Conservation (phyloP, 192 early-diverging fungal species). For the Entrophospora sp. region DNA sequence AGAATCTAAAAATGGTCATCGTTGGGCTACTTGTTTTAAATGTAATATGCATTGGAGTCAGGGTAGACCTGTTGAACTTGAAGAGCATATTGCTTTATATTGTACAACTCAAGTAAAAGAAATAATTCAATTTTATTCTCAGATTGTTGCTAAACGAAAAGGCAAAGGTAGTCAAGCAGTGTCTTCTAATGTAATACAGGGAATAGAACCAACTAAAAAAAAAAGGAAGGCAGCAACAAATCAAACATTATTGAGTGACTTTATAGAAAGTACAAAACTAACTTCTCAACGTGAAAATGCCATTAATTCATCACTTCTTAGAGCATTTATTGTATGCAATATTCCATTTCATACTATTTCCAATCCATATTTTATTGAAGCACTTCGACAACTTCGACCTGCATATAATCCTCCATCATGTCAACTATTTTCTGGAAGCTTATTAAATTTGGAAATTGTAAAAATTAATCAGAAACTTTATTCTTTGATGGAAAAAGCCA, state of each 20-base stretch:
- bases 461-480: neutral
- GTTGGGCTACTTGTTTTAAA: too few relatives aligned
- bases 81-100: too few relatives aligned
- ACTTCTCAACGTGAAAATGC: neutral
- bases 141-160: too few relatives aligned
- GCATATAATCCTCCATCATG: neutral
- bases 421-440: neutral
- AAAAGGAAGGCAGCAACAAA: too few relatives aligned
- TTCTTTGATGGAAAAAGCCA: neutral
- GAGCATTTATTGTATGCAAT: neutral
- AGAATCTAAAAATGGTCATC: too few relatives aligned
- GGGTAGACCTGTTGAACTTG: too few relatives aligned
- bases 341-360: neutral
- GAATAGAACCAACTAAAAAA: too few relatives aligned
- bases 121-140: too few relatives aligned
- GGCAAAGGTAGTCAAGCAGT: too few relatives aligned
- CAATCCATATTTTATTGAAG: conserved; percentile 2
- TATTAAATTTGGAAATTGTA: neutral
- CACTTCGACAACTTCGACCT: neutral
- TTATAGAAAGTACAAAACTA: neutral
- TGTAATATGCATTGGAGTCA: too few relatives aligned
- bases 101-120: too few relatives aligned
- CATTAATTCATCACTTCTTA: neutral
- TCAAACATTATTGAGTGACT: neutral
- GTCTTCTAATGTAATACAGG: too few relatives aligned